These are phyloP conservation scores for Phytopythium montanum DNA, from an alignment of 352 stramenopile genomes.

Conservation along the genomic window DNA sequence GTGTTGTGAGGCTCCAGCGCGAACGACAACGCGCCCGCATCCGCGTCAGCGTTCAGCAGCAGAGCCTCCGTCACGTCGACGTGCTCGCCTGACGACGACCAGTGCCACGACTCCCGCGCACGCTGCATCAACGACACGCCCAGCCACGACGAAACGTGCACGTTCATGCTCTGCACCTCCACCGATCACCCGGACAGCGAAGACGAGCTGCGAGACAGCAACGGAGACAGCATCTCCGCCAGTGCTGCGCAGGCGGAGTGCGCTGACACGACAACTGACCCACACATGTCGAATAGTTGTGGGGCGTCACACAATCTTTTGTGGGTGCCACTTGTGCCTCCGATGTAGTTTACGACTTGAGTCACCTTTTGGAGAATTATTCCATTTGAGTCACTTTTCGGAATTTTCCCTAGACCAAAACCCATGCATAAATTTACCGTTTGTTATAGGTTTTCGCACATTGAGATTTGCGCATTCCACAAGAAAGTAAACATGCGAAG, in stretches of 20 bases:
- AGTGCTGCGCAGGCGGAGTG: too few species aligned
- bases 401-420: too few species aligned
- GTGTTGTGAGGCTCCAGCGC: background rate
- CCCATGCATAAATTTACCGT: too few species aligned
- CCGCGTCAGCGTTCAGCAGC: background rate
- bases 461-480: too few species aligned
- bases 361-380: too few species aligned
- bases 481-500: background rate
- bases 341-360: too few species aligned
- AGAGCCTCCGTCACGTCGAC: background rate
- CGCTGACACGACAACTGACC: too few species aligned
- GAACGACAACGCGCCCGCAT: background rate
- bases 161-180: background rate
- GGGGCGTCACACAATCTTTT: too few species aligned
- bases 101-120: background rate
- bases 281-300: too few species aligned
- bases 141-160: background rate
- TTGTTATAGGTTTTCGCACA: too few species aligned
- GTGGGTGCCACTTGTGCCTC: too few species aligned
- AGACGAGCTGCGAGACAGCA: background rate
- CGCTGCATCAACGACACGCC: background rate
- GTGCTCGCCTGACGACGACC: background rate
- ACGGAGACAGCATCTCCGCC: background rate
- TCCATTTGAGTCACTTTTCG: too few species aligned
- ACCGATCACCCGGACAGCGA: background rate